phyloP scores from a whole-genome alignment of 2,329 filamentous ascomycete genomes.

The Zymoseptoria crescenta region DNA sequence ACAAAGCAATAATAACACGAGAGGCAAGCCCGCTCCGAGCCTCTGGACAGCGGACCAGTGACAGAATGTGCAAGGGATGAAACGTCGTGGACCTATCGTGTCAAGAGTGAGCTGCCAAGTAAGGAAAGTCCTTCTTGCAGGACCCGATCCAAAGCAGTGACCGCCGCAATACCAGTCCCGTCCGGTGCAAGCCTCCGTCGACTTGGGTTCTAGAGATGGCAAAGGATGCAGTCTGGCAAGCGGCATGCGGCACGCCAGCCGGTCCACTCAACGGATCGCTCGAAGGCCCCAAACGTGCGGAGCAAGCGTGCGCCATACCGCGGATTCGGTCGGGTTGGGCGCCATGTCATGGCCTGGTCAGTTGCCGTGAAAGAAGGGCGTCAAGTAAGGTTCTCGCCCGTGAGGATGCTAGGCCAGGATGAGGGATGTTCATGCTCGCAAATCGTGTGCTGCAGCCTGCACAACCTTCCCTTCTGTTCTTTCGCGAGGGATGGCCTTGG shows the following conservation, averaged over 20 bases:
- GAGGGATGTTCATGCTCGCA: neutral
- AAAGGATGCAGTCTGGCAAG: neutral
- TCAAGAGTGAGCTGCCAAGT: constrained; percentile 18
- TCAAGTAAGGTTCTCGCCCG: neutral
- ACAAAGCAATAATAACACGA: constrained; percentile 18
- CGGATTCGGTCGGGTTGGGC: neutral
- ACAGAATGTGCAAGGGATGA: constrained; percentile 28
- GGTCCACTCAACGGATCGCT: neutral
- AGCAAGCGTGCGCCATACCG: neutral
- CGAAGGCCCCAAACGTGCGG: neutral
- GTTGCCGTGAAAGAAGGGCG: neutral
- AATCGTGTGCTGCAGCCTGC: neutral
- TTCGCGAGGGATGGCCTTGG: constrained; percentile 14
- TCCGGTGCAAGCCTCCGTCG: neutral
- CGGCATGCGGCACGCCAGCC: neutral
- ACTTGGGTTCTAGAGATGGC: neutral
- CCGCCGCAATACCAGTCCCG: neutral
- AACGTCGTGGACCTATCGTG: constrained; percentile 25
- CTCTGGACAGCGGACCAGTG: constrained; percentile 19
- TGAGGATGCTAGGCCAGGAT: neutral
- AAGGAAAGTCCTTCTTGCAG: constrained; percentile 16
- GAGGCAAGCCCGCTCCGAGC: constrained; percentile 15
- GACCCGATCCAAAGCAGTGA: neutral
- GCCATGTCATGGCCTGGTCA: neutral
- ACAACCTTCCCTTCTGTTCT: neutral